These are phyloP conservation scores for Rutstroemia sp. DNA, from an alignment of 2,329 filamentous ascomycete species.

Conservation along the genomic window DNA sequence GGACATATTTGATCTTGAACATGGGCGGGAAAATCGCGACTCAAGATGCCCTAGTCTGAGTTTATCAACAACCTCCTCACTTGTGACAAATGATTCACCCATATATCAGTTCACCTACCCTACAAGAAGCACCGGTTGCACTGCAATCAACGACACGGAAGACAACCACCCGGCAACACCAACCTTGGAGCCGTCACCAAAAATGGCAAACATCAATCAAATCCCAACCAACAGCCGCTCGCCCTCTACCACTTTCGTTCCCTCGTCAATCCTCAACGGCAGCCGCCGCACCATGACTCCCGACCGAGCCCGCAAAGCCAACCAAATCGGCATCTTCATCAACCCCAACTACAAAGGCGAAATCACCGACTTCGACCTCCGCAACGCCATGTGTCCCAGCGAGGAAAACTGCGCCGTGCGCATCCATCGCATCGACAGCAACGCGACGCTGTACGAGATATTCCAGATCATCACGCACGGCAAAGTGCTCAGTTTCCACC, in stretches of 20 bases:
- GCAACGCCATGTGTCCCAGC: conserved; percentile 2
- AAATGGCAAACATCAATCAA: neutral
- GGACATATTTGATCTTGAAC: no score
- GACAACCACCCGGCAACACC: no score
- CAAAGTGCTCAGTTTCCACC: conserved; percentile 11
- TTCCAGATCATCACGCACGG: conserved; percentile 10
- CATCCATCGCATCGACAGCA: conserved; percentile 1
- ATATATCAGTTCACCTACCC: no score
- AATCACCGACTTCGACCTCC: neutral
- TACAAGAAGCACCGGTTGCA: no score
- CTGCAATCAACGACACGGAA: no score
- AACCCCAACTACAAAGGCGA: conserved; percentile 12
- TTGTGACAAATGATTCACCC: no score
- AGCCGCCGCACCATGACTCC: neutral
- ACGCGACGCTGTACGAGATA: conserved; percentile 8
- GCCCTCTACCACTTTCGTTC: neutral
- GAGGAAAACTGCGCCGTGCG: conserved; percentile 7
- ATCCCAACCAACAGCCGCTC: neutral
- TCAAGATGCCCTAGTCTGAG: no score
- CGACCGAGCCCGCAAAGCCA: neutral
- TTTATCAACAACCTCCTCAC: no score
- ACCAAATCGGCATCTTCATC: neutral
- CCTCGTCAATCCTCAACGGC: conserved; percentile 2
- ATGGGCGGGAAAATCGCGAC: no score
- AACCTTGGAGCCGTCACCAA: no score